Conservation (phyloP, 108 stramenopile species). For the Ochromonas danica region DNA sequence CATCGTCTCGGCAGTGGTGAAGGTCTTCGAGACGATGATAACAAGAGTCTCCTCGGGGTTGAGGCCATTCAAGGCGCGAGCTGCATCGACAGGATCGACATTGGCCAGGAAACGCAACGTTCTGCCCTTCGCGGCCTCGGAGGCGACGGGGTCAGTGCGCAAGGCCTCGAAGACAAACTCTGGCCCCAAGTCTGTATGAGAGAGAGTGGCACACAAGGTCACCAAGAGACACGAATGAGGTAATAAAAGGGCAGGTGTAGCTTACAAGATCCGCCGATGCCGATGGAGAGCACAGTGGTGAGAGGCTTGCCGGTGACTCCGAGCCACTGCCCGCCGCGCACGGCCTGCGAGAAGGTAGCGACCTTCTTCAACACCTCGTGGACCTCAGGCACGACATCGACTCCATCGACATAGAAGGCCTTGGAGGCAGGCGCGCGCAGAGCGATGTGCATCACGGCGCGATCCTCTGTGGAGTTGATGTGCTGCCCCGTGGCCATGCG, state of each 20-base stretch:
- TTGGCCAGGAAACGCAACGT: slow-evolving; percentile 89
- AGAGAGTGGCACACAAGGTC: background rate
- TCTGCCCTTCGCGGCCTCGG: slow-evolving; percentile 71
- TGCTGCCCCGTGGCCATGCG: slow-evolving; percentile 85
- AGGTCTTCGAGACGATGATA: slow-evolving; percentile 97
- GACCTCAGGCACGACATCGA: slow-evolving; percentile 65
- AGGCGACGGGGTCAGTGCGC: slow-evolving; percentile 83
- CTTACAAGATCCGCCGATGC: slow-evolving; percentile 89
- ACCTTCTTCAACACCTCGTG: slow-evolving; percentile 49
- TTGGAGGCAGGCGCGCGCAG: slow-evolving; percentile 69
- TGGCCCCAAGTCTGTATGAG: slow-evolving; percentile 76
- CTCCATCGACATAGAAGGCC: slow-evolving; percentile 74
- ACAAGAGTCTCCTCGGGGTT: slow-evolving; percentile 81
- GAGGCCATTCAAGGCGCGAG: slow-evolving; percentile 82
- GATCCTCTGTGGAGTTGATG: slow-evolving; percentile 93
- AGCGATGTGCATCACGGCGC: slow-evolving; percentile 95
- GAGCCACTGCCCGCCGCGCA: slow-evolving; percentile 75
- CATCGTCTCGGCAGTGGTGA: slow-evolving; percentile 99
- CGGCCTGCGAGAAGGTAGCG: slow-evolving; percentile 70
- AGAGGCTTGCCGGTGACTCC: slow-evolving; percentile 95
- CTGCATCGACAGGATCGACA: slow-evolving; percentile 98
- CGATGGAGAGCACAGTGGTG: slow-evolving; percentile 88
- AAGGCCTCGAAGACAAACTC: slow-evolving; percentile 95
- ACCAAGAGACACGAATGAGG: background rate
- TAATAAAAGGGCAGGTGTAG: slow-evolving; percentile 48